These are phyloP conservation scores for Pilaira anomala DNA, from an alignment of 192 early-diverging fungal species.

Conservation along the genomic window DNA sequence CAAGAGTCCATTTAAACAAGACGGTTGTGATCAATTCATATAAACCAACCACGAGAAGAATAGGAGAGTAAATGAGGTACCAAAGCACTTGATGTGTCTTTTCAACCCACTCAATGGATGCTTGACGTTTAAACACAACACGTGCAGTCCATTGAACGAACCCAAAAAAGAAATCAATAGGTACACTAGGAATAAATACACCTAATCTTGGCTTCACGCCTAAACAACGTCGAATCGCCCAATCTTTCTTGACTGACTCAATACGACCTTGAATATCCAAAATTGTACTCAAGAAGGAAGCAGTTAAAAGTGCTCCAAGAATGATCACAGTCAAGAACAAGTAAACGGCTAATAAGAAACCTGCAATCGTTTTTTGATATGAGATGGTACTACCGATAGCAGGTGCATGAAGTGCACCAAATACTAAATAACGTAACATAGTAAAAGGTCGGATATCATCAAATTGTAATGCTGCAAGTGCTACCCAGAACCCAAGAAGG, in stretches of 20 bases:
- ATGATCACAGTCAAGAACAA: conserved; percentile 27
- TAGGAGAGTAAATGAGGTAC: conserved; percentile 25
- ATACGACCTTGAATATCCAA: conserved; percentile 2
- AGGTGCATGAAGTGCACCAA: conserved; percentile 38
- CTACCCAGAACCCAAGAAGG: conserved; percentile 32
- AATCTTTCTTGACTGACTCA: neutral
- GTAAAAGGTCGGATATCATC: conserved; percentile 22
- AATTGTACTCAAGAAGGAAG: conserved; percentile 30
- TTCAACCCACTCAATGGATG: conserved; percentile 3
- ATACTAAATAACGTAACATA: conserved; percentile 25
- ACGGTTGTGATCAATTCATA: neutral
- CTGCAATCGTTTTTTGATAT: conserved; percentile 24
- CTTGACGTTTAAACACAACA: neutral
- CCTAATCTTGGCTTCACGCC: neutral
- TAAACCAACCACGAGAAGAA: conserved; percentile 17
- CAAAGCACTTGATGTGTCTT: conserved; percentile 20
- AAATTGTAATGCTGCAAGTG: conserved; percentile 20
- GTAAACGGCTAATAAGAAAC: conserved; percentile 26
- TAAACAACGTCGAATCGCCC: neutral
- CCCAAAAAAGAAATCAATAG: conserved; percentile 17
- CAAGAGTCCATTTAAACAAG: neutral
- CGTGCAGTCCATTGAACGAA: neutral
- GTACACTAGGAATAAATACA: conserved; percentile 9
- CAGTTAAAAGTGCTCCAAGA: conserved; percentile 19
- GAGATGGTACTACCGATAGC: conserved; percentile 30